Percentiles rank a stretch among this genome's conserved stretches.
These are phyloP conservation scores for Podospora didyma DNA, from an alignment of 495 filamentous ascomycete species.

Conservation along the genomic window DNA sequence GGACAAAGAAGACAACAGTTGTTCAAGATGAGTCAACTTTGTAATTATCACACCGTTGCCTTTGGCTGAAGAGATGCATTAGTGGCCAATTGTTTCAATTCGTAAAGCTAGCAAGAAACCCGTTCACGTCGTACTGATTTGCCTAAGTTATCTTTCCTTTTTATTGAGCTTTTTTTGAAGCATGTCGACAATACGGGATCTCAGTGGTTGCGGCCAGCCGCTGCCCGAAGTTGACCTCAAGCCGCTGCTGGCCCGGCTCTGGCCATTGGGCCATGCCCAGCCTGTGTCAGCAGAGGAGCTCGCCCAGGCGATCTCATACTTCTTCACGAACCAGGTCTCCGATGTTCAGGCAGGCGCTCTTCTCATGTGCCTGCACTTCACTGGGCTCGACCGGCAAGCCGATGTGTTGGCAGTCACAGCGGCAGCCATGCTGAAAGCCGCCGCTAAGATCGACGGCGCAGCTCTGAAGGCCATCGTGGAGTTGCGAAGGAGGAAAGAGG, in stretches of 20 bases:
- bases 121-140: too few species aligned
- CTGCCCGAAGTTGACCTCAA: conserved; percentile 60
- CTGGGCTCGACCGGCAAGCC: conserved; percentile 68
- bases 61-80: not conserved
- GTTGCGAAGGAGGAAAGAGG: conserved; percentile 54
- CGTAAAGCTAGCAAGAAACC: not conserved
- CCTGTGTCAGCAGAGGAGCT: conserved; percentile 75
- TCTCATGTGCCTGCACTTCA: conserved; percentile 85
- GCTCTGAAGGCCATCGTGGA: conserved; percentile 43
- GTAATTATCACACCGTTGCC: not conserved
- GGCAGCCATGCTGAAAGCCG: conserved; percentile 56
- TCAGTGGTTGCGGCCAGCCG: conserved; percentile 12
- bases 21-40: conserved; percentile 26
- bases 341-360: conserved; percentile 80
- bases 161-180: too few species aligned
- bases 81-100: not conserved
- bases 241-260: conserved; percentile 73
- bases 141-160: too few species aligned
- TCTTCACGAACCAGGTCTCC: conserved; percentile 81
- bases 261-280: conserved; percentile 48
- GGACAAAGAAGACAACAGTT: conserved; percentile 8
- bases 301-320: conserved; percentile 77
- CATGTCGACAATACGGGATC: not conserved
- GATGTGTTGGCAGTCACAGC: conserved; percentile 77
- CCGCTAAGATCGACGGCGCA: conserved; percentile 45